These are phyloP conservation scores for Phlyctochytrium arcticum DNA, from an alignment of 192 early-diverging fungal species.

Conservation along the genomic window DNA sequence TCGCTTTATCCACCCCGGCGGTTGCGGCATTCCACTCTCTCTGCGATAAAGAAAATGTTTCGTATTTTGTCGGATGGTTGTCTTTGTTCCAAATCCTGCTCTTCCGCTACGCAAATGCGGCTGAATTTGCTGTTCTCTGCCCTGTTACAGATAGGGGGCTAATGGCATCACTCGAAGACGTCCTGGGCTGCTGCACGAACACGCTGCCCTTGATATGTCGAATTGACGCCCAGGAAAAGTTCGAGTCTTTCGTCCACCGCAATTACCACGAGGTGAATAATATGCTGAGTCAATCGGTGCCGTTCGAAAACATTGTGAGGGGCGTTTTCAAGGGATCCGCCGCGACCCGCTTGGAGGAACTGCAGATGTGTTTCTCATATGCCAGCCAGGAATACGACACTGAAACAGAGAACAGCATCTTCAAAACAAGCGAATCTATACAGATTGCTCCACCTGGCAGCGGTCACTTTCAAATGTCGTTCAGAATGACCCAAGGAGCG, in stretches of 20 bases:
- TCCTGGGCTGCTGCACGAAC: constrained; percentile 15
- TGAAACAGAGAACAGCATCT: too few relatives aligned
- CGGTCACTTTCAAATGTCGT: neutral
- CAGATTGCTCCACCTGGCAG: neutral
- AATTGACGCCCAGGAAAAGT: too few relatives aligned
- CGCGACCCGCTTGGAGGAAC: too few relatives aligned
- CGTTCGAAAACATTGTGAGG: too few relatives aligned
- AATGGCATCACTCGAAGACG: neutral
- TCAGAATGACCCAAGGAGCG: neutral
- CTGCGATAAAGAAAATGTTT: neutral
- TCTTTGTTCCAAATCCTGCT: neutral
- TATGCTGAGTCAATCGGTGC: too few relatives aligned
- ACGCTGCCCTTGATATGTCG: too few relatives aligned
- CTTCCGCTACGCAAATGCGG: neutral
- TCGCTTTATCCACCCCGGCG: neutral
- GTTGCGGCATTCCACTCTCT: neutral
- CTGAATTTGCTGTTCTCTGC: constrained; percentile 2
- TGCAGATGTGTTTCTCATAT: too few relatives aligned
- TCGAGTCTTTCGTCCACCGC: too few relatives aligned
- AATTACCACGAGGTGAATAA: too few relatives aligned
- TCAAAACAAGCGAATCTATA: too few relatives aligned
- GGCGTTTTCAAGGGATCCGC: too few relatives aligned
- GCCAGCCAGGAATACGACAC: too few relatives aligned
- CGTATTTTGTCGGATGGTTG: constrained; percentile 3
- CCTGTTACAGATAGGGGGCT: neutral